A percentile compares a stretch with the other conserved stretches of the same genome.
phyloP scores from a whole-genome alignment of 2,329 filamentous ascomycete genomes.

The Hypoxylon rubiginosum region DNA sequence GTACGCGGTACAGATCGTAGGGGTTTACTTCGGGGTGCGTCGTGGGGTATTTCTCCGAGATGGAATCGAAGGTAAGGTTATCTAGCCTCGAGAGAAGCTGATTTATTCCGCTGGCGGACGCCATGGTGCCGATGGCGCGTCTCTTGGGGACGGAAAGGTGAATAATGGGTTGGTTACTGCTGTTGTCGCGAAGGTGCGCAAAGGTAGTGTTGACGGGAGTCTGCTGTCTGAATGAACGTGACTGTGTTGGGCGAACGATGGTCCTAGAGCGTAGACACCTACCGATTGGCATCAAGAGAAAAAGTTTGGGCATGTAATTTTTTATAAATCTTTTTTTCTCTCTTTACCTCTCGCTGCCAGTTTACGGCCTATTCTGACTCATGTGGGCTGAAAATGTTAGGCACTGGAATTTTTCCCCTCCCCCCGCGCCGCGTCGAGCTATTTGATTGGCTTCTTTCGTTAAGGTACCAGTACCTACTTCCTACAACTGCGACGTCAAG shows the following conservation, averaged over 20 bases:
- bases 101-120: constrained; percentile 21
- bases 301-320: constrained; percentile 8
- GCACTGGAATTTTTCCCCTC: constrained; percentile 32
- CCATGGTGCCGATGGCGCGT: constrained; percentile 35
- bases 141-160: constrained; percentile 8
- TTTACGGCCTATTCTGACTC: constrained; percentile 27
- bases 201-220: not conserved
- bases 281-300: constrained; percentile 31
- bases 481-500: no score
- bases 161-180: not conserved
- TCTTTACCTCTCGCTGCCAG: not conserved
- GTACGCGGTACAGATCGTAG: constrained; percentile 82
- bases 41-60: constrained; percentile 62
- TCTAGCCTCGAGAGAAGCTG: constrained; percentile 33
- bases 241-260: constrained; percentile 13
- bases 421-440: constrained; percentile 20
- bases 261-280: constrained; percentile 20
- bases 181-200: not conserved
- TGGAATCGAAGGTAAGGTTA: constrained; percentile 31
- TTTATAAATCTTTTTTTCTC: not conserved
- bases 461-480: not conserved
- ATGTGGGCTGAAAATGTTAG: constrained; percentile 22
- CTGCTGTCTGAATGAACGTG: constrained; percentile 3
- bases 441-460: constrained; percentile 31
- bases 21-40: constrained; percentile 79